These are phyloP conservation scores for Oryza meridionalis DNA, from an alignment of 176 grass and related monocot genomes.

Conservation along the genomic window DNA sequence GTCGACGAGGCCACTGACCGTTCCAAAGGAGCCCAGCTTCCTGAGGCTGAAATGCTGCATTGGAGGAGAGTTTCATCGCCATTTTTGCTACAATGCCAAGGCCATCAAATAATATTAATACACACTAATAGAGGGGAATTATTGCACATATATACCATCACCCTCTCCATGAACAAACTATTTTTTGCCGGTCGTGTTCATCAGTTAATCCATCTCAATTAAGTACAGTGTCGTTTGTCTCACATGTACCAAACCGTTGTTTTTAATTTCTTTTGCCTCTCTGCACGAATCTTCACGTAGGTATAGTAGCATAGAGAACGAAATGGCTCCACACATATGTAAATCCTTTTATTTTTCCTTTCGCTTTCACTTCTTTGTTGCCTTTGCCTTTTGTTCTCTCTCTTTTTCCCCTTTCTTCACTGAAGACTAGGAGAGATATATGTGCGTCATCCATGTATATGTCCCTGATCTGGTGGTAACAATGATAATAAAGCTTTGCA, in stretches of 20 bases:
- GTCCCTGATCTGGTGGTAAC: slow-evolving; percentile 9
- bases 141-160: not conserved
- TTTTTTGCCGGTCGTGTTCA: slow-evolving; percentile 39
- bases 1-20: slow-evolving; percentile 74
- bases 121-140: not conserved
- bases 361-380: not conserved
- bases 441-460: slow-evolving; percentile 30
- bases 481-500: slow-evolving; percentile 39
- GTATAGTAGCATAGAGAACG: slow-evolving; percentile 1
- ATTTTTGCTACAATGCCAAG: slow-evolving; percentile 72
- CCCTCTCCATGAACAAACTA: not conserved
- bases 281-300: slow-evolving; percentile 12
- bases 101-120: slow-evolving; percentile 44
- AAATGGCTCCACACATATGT: slow-evolving; percentile 16
- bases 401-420: not conserved
- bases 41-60: slow-evolving; percentile 82
- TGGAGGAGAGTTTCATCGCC: slow-evolving; percentile 79
- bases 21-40: slow-evolving; percentile 86
- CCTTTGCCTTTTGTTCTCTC: not conserved
- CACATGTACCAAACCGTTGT: not conserved
- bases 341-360: not conserved
- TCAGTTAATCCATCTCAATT: slow-evolving; percentile 7
- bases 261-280: not conserved
- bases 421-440: slow-evolving; percentile 24
- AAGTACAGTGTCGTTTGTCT: not conserved